These are phyloP conservation scores for Tritrichomonas musculus DNA, from an alignment of 208 protist genomes.

Conservation along the genomic window DNA sequence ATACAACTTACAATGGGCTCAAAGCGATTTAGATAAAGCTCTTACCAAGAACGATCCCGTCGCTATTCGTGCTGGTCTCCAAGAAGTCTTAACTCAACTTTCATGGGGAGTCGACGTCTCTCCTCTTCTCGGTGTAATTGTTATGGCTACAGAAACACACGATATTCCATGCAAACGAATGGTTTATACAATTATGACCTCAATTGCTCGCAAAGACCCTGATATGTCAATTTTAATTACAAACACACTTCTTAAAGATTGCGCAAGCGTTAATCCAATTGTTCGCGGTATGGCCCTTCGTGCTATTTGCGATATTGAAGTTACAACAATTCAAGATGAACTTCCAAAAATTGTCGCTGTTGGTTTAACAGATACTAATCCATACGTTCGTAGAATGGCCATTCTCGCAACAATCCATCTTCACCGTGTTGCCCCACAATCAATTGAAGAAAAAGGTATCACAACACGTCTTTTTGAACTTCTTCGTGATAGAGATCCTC, in stretches of 20 bases:
- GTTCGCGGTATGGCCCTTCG: conserved; percentile 30
- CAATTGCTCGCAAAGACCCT: not conserved
- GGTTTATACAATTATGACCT: conserved; percentile 14
- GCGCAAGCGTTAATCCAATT: conserved; percentile 1
- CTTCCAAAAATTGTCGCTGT: not conserved
- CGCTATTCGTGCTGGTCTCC: not conserved
- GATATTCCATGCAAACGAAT: conserved; percentile 33
- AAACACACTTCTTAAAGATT: conserved; percentile 19
- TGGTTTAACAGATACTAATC: not conserved
- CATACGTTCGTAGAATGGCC: conserved; percentile 22
- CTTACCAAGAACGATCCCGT: not conserved
- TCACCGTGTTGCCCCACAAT: not conserved
- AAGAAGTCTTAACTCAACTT: conserved; percentile 7
- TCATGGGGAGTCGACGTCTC: conserved; percentile 25
- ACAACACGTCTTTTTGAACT: not conserved
- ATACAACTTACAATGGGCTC: conserved; percentile 20
- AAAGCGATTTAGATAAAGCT: not conserved
- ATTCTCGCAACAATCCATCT: not conserved
- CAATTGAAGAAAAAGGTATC: conserved; percentile 21
- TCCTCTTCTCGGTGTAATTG: not conserved
- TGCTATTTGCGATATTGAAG: not conserved
- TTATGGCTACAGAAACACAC: conserved; percentile 26
- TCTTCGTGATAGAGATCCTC: conserved; percentile 26
- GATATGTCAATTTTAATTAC: not conserved
- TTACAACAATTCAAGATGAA: conserved; percentile 9